Percentiles rank a stretch among this genome's conserved stretches.
Evolutionary conservation across 2,329 filamentous ascomycete species (phyloP).

Genomic region (Fusarium transvaalense): DNA sequence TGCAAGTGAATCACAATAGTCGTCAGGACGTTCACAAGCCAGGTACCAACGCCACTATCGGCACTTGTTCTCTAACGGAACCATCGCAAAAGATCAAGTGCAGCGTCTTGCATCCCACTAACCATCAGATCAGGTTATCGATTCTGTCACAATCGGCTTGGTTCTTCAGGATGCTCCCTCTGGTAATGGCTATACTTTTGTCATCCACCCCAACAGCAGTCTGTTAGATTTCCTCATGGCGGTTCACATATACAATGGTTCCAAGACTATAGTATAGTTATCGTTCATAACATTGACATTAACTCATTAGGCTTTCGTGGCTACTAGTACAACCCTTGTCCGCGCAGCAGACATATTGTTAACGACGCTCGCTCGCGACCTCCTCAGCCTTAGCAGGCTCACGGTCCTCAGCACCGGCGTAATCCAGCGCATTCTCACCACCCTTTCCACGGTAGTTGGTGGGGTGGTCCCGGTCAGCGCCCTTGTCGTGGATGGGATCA

Average conservation of each 20-base stretch:
- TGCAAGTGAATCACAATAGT: not conserved
- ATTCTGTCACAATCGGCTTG: too few relatives aligned
- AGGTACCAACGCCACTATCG: slow-evolving; percentile 3
- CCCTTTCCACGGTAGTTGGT: slow-evolving; percentile 38
- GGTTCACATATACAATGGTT: not conserved
- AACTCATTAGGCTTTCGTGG: slow-evolving; percentile 29
- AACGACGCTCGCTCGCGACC: slow-evolving; percentile 43
- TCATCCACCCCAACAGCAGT: too few relatives aligned
- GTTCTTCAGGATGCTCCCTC: not conserved
- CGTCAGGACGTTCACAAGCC: not conserved
- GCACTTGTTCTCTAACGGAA: not conserved
- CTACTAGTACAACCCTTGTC: slow-evolving; percentile 23
- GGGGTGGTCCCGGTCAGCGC: slow-evolving; percentile 50
- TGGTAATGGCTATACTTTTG: not conserved
- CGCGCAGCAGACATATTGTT: slow-evolving; percentile 7
- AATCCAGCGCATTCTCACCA: slow-evolving; percentile 35
- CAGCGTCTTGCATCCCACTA: not conserved
- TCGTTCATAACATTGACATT: slow-evolving; percentile 29
- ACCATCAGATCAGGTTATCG: not conserved
- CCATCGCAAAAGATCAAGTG: not conserved
- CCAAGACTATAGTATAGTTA: not conserved
- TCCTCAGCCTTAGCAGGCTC: slow-evolving; percentile 39
- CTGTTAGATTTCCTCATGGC: not conserved
- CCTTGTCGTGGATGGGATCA: slow-evolving; percentile 49
- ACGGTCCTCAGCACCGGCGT: slow-evolving; percentile 41